These are phyloP conservation scores for Plantago coronopus DNA, from an alignment of 305 asterid genomes.

Conservation along the genomic window DNA sequence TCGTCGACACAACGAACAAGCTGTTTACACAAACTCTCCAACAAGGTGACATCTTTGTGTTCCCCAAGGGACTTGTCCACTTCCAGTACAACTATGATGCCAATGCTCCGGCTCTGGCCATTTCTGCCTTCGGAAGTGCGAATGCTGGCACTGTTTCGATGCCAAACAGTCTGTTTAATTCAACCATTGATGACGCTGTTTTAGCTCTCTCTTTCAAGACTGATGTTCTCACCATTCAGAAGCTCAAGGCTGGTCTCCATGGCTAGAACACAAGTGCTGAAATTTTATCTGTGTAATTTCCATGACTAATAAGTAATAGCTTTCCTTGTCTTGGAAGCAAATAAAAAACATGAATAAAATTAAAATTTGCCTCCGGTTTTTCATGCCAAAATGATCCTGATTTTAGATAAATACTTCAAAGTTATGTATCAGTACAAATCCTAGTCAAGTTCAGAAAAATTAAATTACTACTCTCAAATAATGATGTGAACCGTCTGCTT, in stretches of 20 bases:
- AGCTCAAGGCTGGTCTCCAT: slow-evolving; percentile 44
- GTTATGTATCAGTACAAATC: no score
- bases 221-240: slow-evolving; percentile 46
- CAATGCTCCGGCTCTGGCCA: slow-evolving; percentile 33
- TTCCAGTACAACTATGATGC: slow-evolving; percentile 44
- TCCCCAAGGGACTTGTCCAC: slow-evolving; percentile 57
- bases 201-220: slow-evolving; percentile 53
- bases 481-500: no score
- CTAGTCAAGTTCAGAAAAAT: no score
- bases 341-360: neutral
- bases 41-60: slow-evolving; percentile 44
- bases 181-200: slow-evolving; percentile 38
- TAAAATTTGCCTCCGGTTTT: no score
- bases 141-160: slow-evolving; percentile 51
- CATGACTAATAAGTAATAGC: neutral
- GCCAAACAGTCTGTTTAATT: slow-evolving; percentile 40
- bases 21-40: slow-evolving; percentile 43
- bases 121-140: slow-evolving; percentile 51
- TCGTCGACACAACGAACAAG: slow-evolving; percentile 47
- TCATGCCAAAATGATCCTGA: no score
- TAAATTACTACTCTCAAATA: no score
- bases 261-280: slow-evolving; percentile 10
- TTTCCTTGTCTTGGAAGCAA: no score
- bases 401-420: no score
- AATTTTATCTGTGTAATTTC: neutral